Base-by-base conservation (phyloP, 768 basidiomycete genomes). In the Termitomyces heimii region DNA sequence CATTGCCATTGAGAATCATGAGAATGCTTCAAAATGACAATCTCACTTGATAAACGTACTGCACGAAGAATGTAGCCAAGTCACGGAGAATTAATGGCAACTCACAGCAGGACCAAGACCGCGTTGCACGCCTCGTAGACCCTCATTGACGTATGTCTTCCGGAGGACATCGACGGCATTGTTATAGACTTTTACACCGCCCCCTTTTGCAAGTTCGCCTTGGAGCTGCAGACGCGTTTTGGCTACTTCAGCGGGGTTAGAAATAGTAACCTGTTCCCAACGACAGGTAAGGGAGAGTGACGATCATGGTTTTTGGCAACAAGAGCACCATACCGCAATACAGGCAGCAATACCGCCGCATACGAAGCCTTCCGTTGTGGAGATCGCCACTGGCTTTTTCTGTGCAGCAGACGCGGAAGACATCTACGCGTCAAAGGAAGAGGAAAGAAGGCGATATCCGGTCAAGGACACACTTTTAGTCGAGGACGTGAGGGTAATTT, bases 201-300 rank as follows among this genome's bases (percentile, higher is more conserved):
- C 84, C 7, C 72, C 79, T 66, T 88, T 93, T 34, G 89, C 84
- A 12, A 99, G 82, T 71, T 98, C 97, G 26, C 96, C 97, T 67
- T 98, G 94, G 26, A 99, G 81, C 70, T 99, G 97, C 51, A 99
- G 74, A 55, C 96, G 88, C 42, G 97, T 98, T 73, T 98, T 98
- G 45, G 91, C 89, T 22, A 94, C 92, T 63, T 88, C 88, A 5
- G 85, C 86, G 13, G 87, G 85, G 62, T 91, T 91, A 5, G 88
- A 89, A 54, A 91, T 73, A 8, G 89, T 89, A 49, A 92, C 88
- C 89, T 92, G 56, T 24, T 45, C 51, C 46, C 59, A 58, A 37
- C 28, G 51, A 52, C 26, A 39, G 39, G 37, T 52, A n/a, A 39
- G 35, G 14, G n/a, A 39, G 26, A 28, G 18, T 20, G 26, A n/a